Conservation (phyloP, 169 alveolate genomes). For the Plasmodium falciparum region DNA sequence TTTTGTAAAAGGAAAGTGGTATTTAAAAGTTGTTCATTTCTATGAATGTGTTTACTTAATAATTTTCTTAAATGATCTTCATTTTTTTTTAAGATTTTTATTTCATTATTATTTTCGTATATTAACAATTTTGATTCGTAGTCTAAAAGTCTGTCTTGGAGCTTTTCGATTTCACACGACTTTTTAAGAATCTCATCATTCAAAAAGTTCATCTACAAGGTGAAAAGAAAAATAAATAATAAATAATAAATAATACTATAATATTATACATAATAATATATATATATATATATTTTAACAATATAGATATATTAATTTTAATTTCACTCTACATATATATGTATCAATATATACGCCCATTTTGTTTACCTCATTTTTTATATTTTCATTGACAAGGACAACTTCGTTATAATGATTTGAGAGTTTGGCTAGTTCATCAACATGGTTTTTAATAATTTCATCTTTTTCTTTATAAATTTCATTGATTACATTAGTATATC, state of each 20-base stretch:
- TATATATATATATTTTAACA: background rate
- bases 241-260: too few relatives aligned
- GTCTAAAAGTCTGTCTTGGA: slow-evolving; percentile 55
- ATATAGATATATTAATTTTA: background rate
- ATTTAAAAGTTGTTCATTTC: slow-evolving; percentile 51
- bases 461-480: slow-evolving; percentile 63
- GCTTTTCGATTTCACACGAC: slow-evolving; percentile 43
- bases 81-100: slow-evolving; percentile 56
- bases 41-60: slow-evolving; percentile 52
- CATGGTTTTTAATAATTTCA: slow-evolving; percentile 49
- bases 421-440: slow-evolving; percentile 32
- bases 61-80: slow-evolving; percentile 45
- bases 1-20: slow-evolving; percentile 59
- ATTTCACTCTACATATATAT: background rate
- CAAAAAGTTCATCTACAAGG: slow-evolving; percentile 19
- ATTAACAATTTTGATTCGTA: slow-evolving; percentile 60
- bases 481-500: slow-evolving; percentile 34
- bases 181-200: slow-evolving; percentile 57
- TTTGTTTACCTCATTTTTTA: slow-evolving; percentile 46
- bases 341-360: background rate
- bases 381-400: slow-evolving; percentile 18
- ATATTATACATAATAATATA: too few relatives aligned
- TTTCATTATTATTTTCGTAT: slow-evolving; percentile 62
- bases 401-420: slow-evolving; percentile 29
- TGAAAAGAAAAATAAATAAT: background rate